These are phyloP conservation scores for Alliaria petiolata DNA, from an alignment of 345 rosid genomes.

Conservation along the genomic window DNA sequence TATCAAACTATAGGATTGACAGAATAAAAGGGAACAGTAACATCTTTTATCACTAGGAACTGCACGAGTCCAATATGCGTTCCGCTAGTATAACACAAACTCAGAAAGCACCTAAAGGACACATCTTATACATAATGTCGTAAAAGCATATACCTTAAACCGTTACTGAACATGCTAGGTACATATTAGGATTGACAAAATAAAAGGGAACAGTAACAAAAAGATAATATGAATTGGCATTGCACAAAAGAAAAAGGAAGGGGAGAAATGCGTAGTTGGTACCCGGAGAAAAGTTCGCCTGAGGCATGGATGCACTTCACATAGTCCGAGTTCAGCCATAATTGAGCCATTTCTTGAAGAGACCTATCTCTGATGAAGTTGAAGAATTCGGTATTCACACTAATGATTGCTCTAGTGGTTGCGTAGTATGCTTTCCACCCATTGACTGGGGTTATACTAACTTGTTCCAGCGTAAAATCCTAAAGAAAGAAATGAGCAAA, in stretches of 20 bases:
- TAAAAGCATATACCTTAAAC: background rate
- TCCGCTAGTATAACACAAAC: background rate
- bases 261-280: slow-evolving; percentile 20
- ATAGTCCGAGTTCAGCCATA: slow-evolving; percentile 91
- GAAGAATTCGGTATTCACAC: slow-evolving; percentile 78
- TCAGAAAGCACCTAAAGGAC: background rate
- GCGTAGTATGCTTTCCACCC: slow-evolving; percentile 99
- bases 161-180: background rate
- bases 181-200: background rate
- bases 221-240: background rate
- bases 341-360: slow-evolving; percentile 66
- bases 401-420: slow-evolving; percentile 81
- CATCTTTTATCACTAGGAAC: background rate
- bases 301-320: slow-evolving; percentile 89
- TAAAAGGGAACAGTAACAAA: background rate
- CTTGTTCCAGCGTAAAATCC: slow-evolving; percentile 97
- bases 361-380: slow-evolving; percentile 74
- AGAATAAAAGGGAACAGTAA: no score
- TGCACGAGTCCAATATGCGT: background rate
- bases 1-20: background rate
- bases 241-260: slow-evolving; percentile 3
- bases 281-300: slow-evolving; percentile 90
- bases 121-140: background rate
- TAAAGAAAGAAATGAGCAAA: slow-evolving; percentile 19
- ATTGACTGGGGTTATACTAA: slow-evolving; percentile 64